Conservation (phyloP, 2,329 filamentous ascomycete genomes). For the Colletotrichum horii region DNA sequence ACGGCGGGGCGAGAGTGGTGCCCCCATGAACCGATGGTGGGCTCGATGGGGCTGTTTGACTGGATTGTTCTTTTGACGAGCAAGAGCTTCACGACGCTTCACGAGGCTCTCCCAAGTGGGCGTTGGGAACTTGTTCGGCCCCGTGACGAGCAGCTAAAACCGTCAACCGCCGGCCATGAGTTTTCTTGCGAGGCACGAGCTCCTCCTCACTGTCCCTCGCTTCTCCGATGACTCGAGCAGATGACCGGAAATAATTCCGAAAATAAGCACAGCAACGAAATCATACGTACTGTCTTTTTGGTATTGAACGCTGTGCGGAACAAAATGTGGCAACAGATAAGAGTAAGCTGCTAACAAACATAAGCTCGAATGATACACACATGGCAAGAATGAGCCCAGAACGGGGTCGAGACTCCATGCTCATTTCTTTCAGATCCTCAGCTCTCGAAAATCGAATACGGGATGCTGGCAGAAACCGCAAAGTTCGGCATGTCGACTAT, state of each 20-base stretch:
- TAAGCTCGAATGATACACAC: too few species aligned
- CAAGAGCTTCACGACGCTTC: not conserved
- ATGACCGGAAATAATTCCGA: not conserved
- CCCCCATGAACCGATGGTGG: not conserved
- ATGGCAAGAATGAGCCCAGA: too few species aligned
- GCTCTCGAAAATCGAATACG: constrained; percentile 48
- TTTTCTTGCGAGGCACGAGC: not conserved
- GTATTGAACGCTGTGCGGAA: not conserved
- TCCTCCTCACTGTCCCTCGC: not conserved
- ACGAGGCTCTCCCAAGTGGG: rapidly evolving
- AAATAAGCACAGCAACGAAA: not conserved
- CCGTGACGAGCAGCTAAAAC: not conserved
- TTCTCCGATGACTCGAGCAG: not conserved
- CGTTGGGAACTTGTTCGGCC: rapidly evolving
- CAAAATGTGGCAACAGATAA: not conserved
- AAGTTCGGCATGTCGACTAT: constrained; percentile 60
- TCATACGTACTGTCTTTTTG: not conserved
- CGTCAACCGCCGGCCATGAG: not conserved
- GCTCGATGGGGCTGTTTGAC: not conserved
- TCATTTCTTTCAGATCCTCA: not conserved
- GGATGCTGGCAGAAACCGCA: constrained; percentile 53
- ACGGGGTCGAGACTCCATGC: too few species aligned
- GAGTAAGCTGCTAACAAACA: too few species aligned
- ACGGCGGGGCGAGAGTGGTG: not conserved
- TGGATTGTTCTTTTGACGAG: not conserved